Base-by-base conservation (phyloP, 108 stramenopile species). In the Cyclotella sp. region DNA sequence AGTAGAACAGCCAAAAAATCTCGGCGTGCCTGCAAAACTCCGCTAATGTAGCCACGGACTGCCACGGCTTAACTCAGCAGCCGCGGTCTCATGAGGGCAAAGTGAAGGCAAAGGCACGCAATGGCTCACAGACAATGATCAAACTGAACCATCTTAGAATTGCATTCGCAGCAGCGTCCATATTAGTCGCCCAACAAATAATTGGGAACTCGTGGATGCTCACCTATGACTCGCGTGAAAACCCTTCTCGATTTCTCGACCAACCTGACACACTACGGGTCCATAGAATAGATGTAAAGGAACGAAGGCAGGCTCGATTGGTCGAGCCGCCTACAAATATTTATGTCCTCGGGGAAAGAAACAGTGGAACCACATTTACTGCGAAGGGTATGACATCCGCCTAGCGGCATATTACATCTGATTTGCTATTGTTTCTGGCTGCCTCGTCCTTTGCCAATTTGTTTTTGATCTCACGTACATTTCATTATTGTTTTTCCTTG, bases 311-410 rank as follows among this genome's bases (percentile, higher is more conserved):
- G 3, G 65, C 43, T 27, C 44, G 26, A 14, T 49, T 66, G 45
- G 13, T 6, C 4, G 26, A 66, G 53, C 44, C 71, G 14, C 79
- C 79, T n/a, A 75, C 63, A 16, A 62, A 75, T 51, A 79, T 79
- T 3, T 75, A 74, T 55, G 51, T 79, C 45, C 55, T 79, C 0
- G 79, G 79, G 7, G 79, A 79, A 63, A 45, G 79, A 14, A 79
- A 79, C 58, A 65, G 63, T 39, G 78, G 78, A 11, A 78, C 71
- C 10, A 72, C 60, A 27, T 72, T 61, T 30, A 51, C 52, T 16
- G 67, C 67, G 0, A 40, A 40, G 39, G 60, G 60, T 62, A 12
- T 13, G 26, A 58, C 4, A 14, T 58, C 26, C 22, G 12, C 9
- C 12, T 41, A 63, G 39, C 61, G 15, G 5, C 26, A 27, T 21